Conservation (phyloP, 306 rosid species). For the Begonia fuchsioides region DNA sequence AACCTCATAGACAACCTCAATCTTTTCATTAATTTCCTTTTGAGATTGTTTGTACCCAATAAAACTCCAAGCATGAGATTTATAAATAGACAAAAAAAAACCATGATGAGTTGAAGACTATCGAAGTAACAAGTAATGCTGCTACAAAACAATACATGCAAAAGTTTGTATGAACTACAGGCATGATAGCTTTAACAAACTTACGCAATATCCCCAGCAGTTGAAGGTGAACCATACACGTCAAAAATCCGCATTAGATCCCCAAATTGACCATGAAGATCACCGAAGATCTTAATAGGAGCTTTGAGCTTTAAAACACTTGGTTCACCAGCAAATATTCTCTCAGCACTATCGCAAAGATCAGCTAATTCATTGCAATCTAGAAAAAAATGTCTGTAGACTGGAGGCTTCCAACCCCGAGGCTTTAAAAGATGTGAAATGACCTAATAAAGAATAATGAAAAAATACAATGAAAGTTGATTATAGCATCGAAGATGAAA, state of each 20-base stretch:
- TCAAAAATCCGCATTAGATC: constrained; percentile 99
- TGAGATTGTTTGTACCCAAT: too few relatives aligned
- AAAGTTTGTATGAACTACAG: neutral
- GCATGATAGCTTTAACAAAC: constrained; percentile 11
- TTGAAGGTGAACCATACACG: constrained; percentile 96
- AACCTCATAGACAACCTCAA: too few relatives aligned
- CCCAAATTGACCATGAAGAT: constrained; percentile 98
- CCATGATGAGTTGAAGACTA: too few relatives aligned
- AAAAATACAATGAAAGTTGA: neutral
- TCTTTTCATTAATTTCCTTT: too few relatives aligned
- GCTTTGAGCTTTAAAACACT: constrained; percentile 88
- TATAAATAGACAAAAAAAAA: too few relatives aligned
- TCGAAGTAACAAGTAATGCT: neutral
- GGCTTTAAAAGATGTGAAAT: constrained; percentile 92
- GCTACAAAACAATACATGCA: neutral
- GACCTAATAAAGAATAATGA: constrained; percentile 37
- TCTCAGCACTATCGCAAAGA: constrained; percentile 94
- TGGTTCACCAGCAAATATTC: constrained; percentile 89
- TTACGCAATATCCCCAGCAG: constrained; percentile 99
- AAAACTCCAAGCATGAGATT: too few relatives aligned
- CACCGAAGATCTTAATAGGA: constrained; percentile 97
- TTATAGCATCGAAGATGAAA: neutral
- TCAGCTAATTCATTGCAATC: constrained; percentile 97
- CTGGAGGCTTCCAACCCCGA: constrained; percentile 99
- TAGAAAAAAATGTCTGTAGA: constrained; percentile 86